A percentile compares a stretch with the other conserved stretches of the same genome.
Conservation (phyloP, 345 rosid genomes). For the Euphorbia pulcherrima region DNA sequence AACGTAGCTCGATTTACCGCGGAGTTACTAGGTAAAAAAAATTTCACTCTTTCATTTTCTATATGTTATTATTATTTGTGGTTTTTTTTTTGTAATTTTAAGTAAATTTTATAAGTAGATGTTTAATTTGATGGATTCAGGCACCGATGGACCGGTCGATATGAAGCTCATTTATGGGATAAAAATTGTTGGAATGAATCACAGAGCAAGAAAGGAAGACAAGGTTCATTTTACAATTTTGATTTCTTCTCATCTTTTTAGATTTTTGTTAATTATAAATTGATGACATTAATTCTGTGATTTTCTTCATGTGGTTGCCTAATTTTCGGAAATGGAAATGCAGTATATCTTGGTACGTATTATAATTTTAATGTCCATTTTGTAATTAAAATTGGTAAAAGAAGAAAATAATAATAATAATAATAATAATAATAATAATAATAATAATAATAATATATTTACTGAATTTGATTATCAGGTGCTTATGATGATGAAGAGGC, state of each 20-base stretch:
- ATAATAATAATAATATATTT: too few species aligned
- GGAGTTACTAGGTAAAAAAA: conserved; percentile 70
- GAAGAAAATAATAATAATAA: neutral
- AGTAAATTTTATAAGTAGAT: neutral
- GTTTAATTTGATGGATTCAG: conserved; percentile 21
- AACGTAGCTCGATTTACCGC: conserved; percentile 77
- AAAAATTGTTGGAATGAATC: conserved; percentile 84
- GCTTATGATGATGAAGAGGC: conserved; percentile 88
- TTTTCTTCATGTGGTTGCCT: conserved; percentile 7
- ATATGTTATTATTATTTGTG: neutral
- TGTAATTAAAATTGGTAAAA: too few species aligned
- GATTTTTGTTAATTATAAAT: neutral
- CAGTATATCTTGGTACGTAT: conserved; percentile 25
- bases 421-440: too few species aligned
- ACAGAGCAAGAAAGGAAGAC: conserved; percentile 78
- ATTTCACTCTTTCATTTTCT: neutral
- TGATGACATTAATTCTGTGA: neutral
- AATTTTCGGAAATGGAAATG: neutral
- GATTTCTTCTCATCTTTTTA: neutral
- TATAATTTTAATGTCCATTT: too few species aligned
- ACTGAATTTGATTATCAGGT: conserved; percentile 29
- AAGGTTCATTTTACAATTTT: conserved; percentile 37
- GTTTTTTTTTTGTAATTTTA: neutral
- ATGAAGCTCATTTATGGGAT: conserved; percentile 86
- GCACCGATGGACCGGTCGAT: conserved; percentile 85